Percentiles rank a stretch among this genome's conserved stretches.
Conservation (phyloP, 2,329 filamentous ascomycete genomes). For the Bisporella sp. region DNA sequence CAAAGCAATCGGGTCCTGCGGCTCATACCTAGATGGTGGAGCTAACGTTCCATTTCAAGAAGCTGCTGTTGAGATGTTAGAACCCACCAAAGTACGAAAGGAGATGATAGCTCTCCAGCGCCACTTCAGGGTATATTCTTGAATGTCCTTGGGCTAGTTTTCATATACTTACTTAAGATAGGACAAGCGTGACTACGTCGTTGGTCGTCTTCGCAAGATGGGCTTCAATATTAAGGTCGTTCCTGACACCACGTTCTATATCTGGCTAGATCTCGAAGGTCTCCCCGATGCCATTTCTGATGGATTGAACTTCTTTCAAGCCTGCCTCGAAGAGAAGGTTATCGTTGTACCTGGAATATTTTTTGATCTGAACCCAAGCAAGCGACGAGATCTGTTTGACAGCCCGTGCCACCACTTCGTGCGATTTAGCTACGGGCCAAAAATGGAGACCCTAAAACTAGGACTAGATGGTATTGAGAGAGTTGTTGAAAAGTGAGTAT, state of each 20-base stretch:
- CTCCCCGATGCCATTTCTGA: slow-evolving; percentile 80
- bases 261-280: slow-evolving; percentile 66
- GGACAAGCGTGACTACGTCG: slow-evolving; percentile 87
- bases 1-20: slow-evolving; percentile 84
- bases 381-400: slow-evolving; percentile 86
- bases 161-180: slow-evolving; percentile 20
- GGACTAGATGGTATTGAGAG: slow-evolving; percentile 81
- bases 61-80: slow-evolving; percentile 88
- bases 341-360: slow-evolving; percentile 97
- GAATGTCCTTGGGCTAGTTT: background rate
- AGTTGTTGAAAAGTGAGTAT: slow-evolving; percentile 59
- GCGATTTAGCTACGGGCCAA: slow-evolving; percentile 76
- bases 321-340: slow-evolving; percentile 86
- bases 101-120: slow-evolving; percentile 87
- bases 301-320: slow-evolving; percentile 94
- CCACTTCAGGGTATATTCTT: slow-evolving; percentile 62
- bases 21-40: slow-evolving; percentile 89
- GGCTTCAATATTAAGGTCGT: slow-evolving; percentile 80
- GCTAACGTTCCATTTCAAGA: slow-evolving; percentile 95
- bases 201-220: slow-evolving; percentile 72
- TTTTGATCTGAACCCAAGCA: slow-evolving; percentile 90
- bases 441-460: slow-evolving; percentile 69
- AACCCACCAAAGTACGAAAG: slow-evolving; percentile 67
- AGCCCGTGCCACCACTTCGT: slow-evolving; percentile 92
- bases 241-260: slow-evolving; percentile 90